A percentile compares a stretch with the other conserved stretches of the same genome.
These are phyloP conservation scores for Colletotrichum lini DNA, from an alignment of 2,329 filamentous ascomycete species.

Conservation along the genomic window DNA sequence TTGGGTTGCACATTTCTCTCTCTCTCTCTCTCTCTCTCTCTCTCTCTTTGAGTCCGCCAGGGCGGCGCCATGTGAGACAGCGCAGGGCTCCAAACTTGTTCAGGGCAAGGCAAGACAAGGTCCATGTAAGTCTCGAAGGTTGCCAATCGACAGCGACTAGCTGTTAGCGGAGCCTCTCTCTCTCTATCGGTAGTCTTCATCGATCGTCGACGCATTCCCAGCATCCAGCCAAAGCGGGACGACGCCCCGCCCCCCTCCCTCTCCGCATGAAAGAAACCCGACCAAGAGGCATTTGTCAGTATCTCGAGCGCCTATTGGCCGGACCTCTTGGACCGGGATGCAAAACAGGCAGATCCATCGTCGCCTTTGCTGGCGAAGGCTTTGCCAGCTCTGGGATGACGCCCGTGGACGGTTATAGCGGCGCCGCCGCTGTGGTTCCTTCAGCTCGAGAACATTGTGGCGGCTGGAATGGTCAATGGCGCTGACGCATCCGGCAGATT, in stretches of 20 bases:
- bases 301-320: not conserved
- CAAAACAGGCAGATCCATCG: too few species aligned
- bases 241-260: not conserved
- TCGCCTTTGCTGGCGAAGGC: not conserved
- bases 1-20: not conserved
- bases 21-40: too few species aligned
- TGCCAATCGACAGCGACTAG: not conserved
- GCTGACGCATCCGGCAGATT: constrained; percentile 24
- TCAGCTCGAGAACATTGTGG: not conserved
- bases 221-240: too few species aligned
- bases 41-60: too few species aligned
- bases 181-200: not conserved
- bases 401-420: not conserved
- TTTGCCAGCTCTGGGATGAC: not conserved
- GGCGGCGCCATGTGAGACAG: not conserved
- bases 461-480: constrained; percentile 12
- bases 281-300: too few species aligned
- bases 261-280: not conserved
- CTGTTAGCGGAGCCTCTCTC: not conserved
- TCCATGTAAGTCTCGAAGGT: not conserved
- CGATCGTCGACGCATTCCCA: not conserved
- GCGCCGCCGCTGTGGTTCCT: not conserved
- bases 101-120: too few species aligned
- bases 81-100: not conserved
- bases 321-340: not conserved